Percentiles rank a stretch among this genome's conserved stretches.
phyloP scores from a whole-genome alignment of 805 yeast species.

The Lipomyces anomalus region DNA sequence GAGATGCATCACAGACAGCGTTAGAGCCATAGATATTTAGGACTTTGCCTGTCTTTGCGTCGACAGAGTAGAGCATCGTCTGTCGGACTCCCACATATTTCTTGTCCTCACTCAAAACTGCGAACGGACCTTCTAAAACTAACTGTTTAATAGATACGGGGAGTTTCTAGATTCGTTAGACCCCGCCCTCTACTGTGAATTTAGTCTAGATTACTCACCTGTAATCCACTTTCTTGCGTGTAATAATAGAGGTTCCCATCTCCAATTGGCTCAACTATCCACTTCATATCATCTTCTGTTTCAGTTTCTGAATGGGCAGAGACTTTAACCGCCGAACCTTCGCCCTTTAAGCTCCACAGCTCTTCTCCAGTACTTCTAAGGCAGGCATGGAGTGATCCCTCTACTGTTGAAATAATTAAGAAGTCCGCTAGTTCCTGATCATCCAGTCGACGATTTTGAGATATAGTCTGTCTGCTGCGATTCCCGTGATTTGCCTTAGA shows the following conservation, averaged over 20 bases:
- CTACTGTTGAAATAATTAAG: slow-evolving; percentile 70
- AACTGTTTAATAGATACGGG: slow-evolving; percentile 76
- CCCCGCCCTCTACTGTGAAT: background rate
- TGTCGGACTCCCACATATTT: slow-evolving; percentile 80
- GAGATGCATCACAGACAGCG: slow-evolving; percentile 30
- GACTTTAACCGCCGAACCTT: slow-evolving; percentile 53
- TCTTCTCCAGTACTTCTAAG: slow-evolving; percentile 68
- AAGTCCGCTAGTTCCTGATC: slow-evolving; percentile 53
- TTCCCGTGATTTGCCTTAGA: too few relatives aligned
- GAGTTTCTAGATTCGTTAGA: slow-evolving; percentile 35
- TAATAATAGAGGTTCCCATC: slow-evolving; percentile 83
- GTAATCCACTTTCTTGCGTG: slow-evolving; percentile 66
- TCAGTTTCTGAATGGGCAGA: slow-evolving; percentile 21
- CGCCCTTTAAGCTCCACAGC: slow-evolving; percentile 69
- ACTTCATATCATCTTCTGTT: slow-evolving; percentile 39
- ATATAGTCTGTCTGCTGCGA: too few relatives aligned
- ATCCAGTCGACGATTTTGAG: slow-evolving; percentile 33
- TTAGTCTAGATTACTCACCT: slow-evolving; percentile 36
- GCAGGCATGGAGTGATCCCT: slow-evolving; percentile 80
- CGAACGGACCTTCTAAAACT: slow-evolving; percentile 79
- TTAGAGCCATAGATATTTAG: slow-evolving; percentile 61
- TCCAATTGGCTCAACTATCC: slow-evolving; percentile 88
- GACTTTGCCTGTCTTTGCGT: slow-evolving; percentile 69
- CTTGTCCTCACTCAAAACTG: slow-evolving; percentile 68
- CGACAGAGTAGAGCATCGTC: slow-evolving; percentile 68